These are phyloP conservation scores for Calycina herbarum DNA, from an alignment of 2,329 filamentous ascomycete genomes.

Conservation along the genomic window DNA sequence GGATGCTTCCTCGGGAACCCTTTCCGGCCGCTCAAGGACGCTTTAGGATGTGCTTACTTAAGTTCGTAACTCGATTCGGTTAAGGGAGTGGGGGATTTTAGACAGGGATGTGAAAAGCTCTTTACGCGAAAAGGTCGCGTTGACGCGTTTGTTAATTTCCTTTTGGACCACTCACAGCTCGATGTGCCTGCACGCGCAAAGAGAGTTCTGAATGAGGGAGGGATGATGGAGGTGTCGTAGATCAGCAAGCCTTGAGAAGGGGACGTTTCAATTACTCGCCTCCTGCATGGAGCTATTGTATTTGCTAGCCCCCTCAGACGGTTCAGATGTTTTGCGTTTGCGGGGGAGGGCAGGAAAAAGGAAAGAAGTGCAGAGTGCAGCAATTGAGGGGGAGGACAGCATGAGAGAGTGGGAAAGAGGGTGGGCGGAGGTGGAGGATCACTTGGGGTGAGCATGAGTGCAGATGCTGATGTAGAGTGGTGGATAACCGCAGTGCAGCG, in stretches of 20 bases:
- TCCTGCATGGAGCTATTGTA: neutral
- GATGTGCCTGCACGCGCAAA: slow-evolving; percentile 1
- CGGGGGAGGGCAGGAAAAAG: neutral
- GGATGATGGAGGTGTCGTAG: neutral
- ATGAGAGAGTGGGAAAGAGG: neutral
- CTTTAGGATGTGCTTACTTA: neutral
- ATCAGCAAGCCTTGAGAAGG: neutral
- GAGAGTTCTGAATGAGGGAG: neutral
- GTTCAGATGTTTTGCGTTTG: slow-evolving; percentile 13
- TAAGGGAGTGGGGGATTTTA: neutral
- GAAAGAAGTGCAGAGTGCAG: neutral
- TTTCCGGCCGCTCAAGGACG: too few relatives aligned
- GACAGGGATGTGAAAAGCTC: neutral
- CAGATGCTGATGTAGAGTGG: neutral
- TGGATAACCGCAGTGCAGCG: neutral
- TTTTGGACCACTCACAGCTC: slow-evolving; percentile 14
- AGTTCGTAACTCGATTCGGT: neutral
- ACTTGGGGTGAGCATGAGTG: neutral
- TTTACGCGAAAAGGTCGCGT: slow-evolving; percentile 15
- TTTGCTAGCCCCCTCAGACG: slow-evolving; percentile 4
- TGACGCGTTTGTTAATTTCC: slow-evolving; percentile 9
- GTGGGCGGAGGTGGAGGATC: neutral
- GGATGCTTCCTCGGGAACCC: too few relatives aligned
- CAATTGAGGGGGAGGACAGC: neutral
- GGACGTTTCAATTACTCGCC: neutral